Percentiles rank a stretch among this genome's conserved stretches.
phyloP scores from a whole-genome alignment of 768 basidiomycete genomes.

The Artomyces pyxidatus region DNA sequence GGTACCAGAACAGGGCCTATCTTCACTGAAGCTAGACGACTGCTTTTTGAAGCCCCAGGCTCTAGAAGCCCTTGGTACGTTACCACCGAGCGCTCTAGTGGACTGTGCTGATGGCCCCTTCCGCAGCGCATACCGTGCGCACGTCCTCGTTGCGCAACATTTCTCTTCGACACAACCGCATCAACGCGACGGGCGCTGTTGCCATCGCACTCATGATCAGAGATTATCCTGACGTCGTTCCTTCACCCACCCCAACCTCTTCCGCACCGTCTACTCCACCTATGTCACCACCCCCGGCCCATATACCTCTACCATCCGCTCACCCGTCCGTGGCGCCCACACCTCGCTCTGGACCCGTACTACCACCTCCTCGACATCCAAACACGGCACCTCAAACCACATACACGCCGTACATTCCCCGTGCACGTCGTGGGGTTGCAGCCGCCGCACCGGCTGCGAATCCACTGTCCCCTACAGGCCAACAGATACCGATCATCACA shows the following conservation, averaged over 20 bases:
- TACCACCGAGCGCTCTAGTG: not conserved
- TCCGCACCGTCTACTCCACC: conserved; percentile 20
- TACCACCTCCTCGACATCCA: conserved; percentile 45
- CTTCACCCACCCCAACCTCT: conserved; percentile 19
- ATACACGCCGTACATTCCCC: conserved; percentile 78
- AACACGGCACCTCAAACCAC: conserved; percentile 53
- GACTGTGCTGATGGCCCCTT: conserved; percentile 1
- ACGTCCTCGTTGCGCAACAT: conserved; percentile 81
- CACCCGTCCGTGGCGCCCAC: conserved; percentile 22
- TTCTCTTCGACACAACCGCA: conserved; percentile 83
- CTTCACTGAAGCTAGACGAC: conserved; percentile 83
- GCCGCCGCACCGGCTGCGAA: conserved; percentile 22
- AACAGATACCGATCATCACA: conserved; percentile 65
- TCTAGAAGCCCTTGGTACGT: conserved; percentile 75
- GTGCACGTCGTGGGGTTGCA: conserved; percentile 40
- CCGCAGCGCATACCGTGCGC: conserved; percentile 71
- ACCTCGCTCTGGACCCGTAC: conserved; percentile 30
- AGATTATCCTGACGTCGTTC: conserved; percentile 83
- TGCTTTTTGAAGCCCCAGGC: conserved; percentile 67
- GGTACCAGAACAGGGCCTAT: conserved; percentile 47
- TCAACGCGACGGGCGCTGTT: conserved; percentile 78
- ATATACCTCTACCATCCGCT: conserved; percentile 26
- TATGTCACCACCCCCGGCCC: conserved; percentile 24
- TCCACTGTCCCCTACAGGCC: conserved; percentile 32
- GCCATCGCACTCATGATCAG: conserved; percentile 93